Percentiles rank a stretch among this genome's conserved stretches.
phyloP scores from a whole-genome alignment of 805 yeast genomes.

The Lachancea thermotolerans region DNA sequence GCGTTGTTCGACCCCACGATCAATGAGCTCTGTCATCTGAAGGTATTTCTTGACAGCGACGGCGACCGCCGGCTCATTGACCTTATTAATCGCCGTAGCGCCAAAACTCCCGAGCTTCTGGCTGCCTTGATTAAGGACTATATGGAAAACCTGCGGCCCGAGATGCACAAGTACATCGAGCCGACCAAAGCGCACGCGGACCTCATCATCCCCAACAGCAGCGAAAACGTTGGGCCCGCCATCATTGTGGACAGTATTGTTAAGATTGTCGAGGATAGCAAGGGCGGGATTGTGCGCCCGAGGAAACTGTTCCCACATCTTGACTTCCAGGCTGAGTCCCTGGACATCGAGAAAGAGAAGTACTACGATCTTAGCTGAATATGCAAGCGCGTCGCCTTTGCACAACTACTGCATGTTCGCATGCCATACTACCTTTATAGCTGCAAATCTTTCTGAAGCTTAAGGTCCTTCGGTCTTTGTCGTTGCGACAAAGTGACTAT shows the following conservation, averaged over 20 bases:
- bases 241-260: constrained; percentile 30
- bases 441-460: constrained; percentile 5
- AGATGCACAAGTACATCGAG: constrained; percentile 26
- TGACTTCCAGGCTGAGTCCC: constrained; percentile 26
- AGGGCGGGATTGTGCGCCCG: constrained; percentile 8
- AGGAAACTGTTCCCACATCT: constrained; percentile 17
- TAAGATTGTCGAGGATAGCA: constrained; percentile 22
- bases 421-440: constrained; percentile 18
- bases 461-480: constrained; percentile 2
- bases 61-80: constrained; percentile 79
- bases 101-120: constrained; percentile 14
- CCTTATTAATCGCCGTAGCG: constrained; percentile 42
- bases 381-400: no score
- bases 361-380: constrained; percentile 23
- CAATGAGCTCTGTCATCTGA: constrained; percentile 50
- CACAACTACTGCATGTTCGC: constrained; percentile 12
- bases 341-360: constrained; percentile 28
- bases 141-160: constrained; percentile 26
- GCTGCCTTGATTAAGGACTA: constrained; percentile 22
- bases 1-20: constrained; percentile 62
- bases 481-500: neutral
- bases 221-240: constrained; percentile 23
- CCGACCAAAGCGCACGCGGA: constrained; percentile 29
- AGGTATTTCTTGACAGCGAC: constrained; percentile 75
- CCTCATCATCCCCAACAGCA: constrained; percentile 27